Evolutionary conservation across 2,329 filamentous ascomycete species (phyloP).

Genomic region (Aspergillus vadensis): DNA sequence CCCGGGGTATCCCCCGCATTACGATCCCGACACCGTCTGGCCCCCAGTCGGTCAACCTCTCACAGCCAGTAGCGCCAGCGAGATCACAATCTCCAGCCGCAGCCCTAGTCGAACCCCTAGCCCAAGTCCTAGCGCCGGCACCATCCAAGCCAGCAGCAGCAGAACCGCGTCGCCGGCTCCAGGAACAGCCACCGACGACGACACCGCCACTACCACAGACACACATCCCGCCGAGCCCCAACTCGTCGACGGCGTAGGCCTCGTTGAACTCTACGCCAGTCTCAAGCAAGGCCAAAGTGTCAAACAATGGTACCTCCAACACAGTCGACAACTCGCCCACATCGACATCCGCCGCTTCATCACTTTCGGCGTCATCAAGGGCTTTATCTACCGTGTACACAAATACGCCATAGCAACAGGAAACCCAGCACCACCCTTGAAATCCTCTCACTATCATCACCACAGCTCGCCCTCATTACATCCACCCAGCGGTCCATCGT

Average conservation of each 20-base stretch:
- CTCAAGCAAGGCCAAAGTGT: slow-evolving; percentile 82
- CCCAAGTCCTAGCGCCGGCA: slow-evolving; percentile 15
- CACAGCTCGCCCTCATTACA: background rate
- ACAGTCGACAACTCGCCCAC: slow-evolving; percentile 70
- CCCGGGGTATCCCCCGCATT: slow-evolving; percentile 12
- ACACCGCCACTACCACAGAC: slow-evolving; percentile 2
- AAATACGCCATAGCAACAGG: slow-evolving; percentile 71
- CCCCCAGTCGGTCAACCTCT: slow-evolving; percentile 40
- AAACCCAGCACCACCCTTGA: slow-evolving; percentile 31
- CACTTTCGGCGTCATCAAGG: slow-evolving; percentile 95
- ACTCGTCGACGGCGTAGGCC: slow-evolving; percentile 48
- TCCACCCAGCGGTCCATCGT: slow-evolving; percentile 29
- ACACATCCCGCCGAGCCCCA: slow-evolving; percentile 14
- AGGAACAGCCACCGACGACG: slow-evolving; percentile 3
- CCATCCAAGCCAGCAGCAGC: slow-evolving; percentile 11
- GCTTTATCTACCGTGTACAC: slow-evolving; percentile 87
- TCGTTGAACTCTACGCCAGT: slow-evolving; percentile 83
- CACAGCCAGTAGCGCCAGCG: slow-evolving; percentile 15
- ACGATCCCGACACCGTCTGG: slow-evolving; percentile 46
- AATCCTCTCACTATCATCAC: slow-evolving; percentile 24
- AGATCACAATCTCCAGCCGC: slow-evolving; percentile 18
- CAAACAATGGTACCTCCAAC: slow-evolving; percentile 79
- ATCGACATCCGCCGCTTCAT: slow-evolving; percentile 90
- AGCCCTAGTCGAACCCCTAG: slow-evolving; percentile 14
- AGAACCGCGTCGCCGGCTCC: slow-evolving; percentile 16